A percentile compares a stretch with the other conserved stretches of the same genome.
Conservation (phyloP, 2,329 filamentous ascomycete species). For the Talaromyces piceae region DNA sequence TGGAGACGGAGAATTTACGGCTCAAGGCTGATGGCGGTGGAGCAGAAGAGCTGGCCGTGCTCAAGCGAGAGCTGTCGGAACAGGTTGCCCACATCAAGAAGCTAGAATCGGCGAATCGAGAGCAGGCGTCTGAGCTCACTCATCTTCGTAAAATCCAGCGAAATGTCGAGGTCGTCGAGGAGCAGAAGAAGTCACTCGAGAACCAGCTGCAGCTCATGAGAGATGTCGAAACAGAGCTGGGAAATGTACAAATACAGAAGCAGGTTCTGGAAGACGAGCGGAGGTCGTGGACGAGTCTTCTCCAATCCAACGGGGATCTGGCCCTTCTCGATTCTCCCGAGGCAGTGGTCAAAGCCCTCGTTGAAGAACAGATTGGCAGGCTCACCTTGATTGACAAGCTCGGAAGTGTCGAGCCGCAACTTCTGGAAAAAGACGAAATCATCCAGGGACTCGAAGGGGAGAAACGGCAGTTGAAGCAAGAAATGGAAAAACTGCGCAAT, state of each 20-base stretch:
- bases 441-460: slow-evolving; percentile 67
- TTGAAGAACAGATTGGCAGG: slow-evolving; percentile 73
- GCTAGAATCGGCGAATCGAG: slow-evolving; percentile 71
- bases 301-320: slow-evolving; percentile 60
- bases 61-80: slow-evolving; percentile 81
- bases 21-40: slow-evolving; percentile 83
- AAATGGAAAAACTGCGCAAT: slow-evolving; percentile 63
- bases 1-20: slow-evolving; percentile 77
- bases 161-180: slow-evolving; percentile 87
- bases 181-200: slow-evolving; percentile 82
- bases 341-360: slow-evolving; percentile 72
- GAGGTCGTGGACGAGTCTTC: slow-evolving; percentile 75
- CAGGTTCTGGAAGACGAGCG: slow-evolving; percentile 85
- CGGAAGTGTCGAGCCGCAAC: slow-evolving; percentile 70
- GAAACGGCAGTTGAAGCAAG: slow-evolving; percentile 54
- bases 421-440: slow-evolving; percentile 66
- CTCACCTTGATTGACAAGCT: slow-evolving; percentile 73
- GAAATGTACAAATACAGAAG: slow-evolving; percentile 72
- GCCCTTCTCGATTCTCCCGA: slow-evolving; percentile 82
- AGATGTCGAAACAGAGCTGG: slow-evolving; percentile 65
- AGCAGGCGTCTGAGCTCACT: slow-evolving; percentile 71
- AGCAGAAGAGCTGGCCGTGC: slow-evolving; percentile 72
- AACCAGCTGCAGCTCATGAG: slow-evolving; percentile 69
- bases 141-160: slow-evolving; percentile 74
- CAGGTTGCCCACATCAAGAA: slow-evolving; percentile 86